Evolutionary conservation across 208 protist genomes (phyloP), one percentile per base, ranked within the genome.

Genomic region (Kentomonas sorsogonicus): DNA sequence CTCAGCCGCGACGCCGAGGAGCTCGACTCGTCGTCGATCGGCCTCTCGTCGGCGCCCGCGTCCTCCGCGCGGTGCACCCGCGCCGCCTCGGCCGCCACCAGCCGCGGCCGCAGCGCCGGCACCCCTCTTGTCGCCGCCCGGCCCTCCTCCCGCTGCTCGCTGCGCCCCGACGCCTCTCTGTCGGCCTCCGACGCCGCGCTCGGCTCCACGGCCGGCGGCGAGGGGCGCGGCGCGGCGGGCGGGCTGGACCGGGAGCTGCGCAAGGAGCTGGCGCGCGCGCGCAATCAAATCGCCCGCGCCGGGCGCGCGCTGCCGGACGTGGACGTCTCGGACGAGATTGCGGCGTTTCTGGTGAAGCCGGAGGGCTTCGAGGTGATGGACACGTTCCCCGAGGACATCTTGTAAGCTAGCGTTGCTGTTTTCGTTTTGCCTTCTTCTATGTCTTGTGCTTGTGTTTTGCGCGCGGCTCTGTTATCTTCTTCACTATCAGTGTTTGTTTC

Each of bases 181-280:
- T n/a, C n/a, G n/a, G n/a, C n/a, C n/a, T n/a, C n/a, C n/a, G n/a
- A 9, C 41, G 5, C 5, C 41, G 9, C 20, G 41, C 25, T 46
- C 13, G 47, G 18, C 47, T 30, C 6, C 30, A 22, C 25, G 27
- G 22, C 23, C 1, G 47, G 29, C 43, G 18, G 39, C 31, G 16
- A 18, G 38, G 22, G 60, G 31, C 0, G 20, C 29, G 31, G 10
- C 18, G 22, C 22, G 25, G 38, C 44, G 52, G 34, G 47, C 30
- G 47, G 38, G 53, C 58, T 66, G 39, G 63, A 69, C 44, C 63
- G 53, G 63, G 62, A 69, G 44, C 48, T 74, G 33, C 47, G 33
- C 23, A 69, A 36, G 16, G 75, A 78, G 60, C 34, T 66, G 54
- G 57, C 7, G 11, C 74, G 67, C 10, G 33, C 65, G 29, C 71